A percentile compares a stretch with the other conserved stretches of the same genome.
These are phyloP conservation scores for Nicotiana undulata DNA, from an alignment of 257 asterid species.

Conservation along the genomic window DNA sequence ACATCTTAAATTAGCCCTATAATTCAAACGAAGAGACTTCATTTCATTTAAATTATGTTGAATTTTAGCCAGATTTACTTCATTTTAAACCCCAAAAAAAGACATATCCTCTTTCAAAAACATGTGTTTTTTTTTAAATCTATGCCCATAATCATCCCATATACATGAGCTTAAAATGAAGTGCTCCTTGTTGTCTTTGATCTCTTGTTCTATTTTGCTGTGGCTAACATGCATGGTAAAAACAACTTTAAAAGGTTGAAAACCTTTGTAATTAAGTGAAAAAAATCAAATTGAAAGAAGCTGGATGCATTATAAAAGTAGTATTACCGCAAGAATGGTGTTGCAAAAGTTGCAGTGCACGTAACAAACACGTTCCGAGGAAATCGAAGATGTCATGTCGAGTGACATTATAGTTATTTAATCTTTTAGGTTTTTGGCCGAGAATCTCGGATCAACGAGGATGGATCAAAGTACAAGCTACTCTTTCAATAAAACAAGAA, in stretches of 20 bases:
- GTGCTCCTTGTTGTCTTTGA: not conserved
- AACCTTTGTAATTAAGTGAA: not conserved
- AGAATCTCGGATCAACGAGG: not conserved
- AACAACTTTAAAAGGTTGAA: not conserved
- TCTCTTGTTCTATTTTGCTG: not conserved
- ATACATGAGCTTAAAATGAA: not conserved
- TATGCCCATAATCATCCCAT: not conserved
- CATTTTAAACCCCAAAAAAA: not conserved
- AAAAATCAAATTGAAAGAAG: not conserved
- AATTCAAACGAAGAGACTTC: not conserved
- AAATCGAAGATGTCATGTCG: conserved; percentile 21
- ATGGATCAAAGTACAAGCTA: not conserved
- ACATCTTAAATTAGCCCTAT: not conserved
- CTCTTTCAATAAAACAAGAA: not conserved
- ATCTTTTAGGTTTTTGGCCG: not conserved
- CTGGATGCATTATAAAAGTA: not conserved
- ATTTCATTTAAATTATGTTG: not conserved
- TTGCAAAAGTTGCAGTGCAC: conserved; percentile 73
- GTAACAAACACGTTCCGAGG: conserved; percentile 54
- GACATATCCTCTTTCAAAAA: not conserved
- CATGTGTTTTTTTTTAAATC: not conserved
- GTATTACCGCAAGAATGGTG: conserved; percentile 21
- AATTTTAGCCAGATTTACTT: not conserved
- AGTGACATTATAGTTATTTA: conserved; percentile 29
- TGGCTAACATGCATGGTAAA: not conserved